Base-by-base conservation (phyloP, 106 monocot genomes). In the Apostasia ramifera region DNA sequence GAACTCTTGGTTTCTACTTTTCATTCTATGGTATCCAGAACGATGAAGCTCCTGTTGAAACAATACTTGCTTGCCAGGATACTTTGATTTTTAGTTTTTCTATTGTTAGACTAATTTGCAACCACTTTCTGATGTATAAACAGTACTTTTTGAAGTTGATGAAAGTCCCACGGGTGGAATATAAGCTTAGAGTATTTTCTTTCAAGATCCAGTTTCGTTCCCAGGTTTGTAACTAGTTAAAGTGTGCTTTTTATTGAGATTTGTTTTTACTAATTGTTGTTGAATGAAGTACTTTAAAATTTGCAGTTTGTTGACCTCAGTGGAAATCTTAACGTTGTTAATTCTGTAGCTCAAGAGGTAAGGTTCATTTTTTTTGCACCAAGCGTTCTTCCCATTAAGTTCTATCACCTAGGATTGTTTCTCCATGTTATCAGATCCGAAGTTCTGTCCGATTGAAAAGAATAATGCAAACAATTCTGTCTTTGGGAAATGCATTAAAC, bases 391-490 rank as follows among this genome's bases (percentile, higher is more conserved):
- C 55, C 63, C n/a, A 41, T 55, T 37, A 59, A 50, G 15, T 58
- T 61, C 13, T 59, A 15, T 44, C 40, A 50, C 45, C 9, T 67
- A 41, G 45, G 15, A 47, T 67, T 8, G 2, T 3, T 47, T 26
- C 44, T n/a, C 59, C 58, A 3, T 6, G 54, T 51, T 53, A 53
- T 71, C 84, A 95, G 95, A 76, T 95, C 67, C 86, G 79, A 77
- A 87, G 78, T 74, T 95, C 95, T 59, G 70, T 73, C 55, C 88
- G 88, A 69, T 74, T 95, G 83, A 95, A 88, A 80, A 95, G 91
- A 76, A 86, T 86, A 63, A 95, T 95, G 95, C 91, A 91, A 61
- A 91, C 95, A 58, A 95, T 95, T 89, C 86, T 95, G 58, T 95
- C 95, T 67, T 70, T 95, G 67, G 95, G 95, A 71, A 95, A 95